Base-by-base conservation (phyloP, 192 early-diverging fungal species). In the Podila epigama region DNA sequence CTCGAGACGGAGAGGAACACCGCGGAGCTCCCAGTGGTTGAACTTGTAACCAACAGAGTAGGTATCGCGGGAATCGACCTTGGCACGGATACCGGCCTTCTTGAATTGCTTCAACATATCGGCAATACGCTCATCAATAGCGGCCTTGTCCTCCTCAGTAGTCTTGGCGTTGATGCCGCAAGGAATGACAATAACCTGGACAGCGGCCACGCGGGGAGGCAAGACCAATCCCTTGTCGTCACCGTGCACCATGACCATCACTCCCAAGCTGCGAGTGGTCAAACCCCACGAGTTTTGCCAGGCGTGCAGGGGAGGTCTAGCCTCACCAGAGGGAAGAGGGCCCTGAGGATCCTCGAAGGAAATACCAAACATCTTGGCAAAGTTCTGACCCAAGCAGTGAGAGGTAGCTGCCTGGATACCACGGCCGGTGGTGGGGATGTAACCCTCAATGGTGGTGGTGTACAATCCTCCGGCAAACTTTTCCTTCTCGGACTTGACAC, bases 221-320 rank as follows among this genome's bases (percentile, higher is more conserved):
- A 99, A 79, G 11, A 99, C 95, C 48, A 99, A 89, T 60, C 98
- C 98, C 89, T 97, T 96, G 85, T 99, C 90, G 80, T 99, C 98
- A 67, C 97, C 92, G 81, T 99, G 98, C 31, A 95, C 85, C 98
- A 99, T 99, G 44, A 98, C 96, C 95, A 98, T 96, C 39, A 96
- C 96, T 81, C 98, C 98, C 79, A 99, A 97, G 34, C 91, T 95
- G 60, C 98, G 93, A 41, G 98, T 99, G 53, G 97, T 92, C 51
- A 99, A 73, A 71, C 98, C 98, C 98, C 98, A 99, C 58, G 95
- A 97, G 86, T 97, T 98, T 86, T 99, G 98, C 94, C 96, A 98
- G 28, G 97, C 96, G 64, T 93, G 82, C 29, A 89, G 79, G 79
- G 94, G 89, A 60, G 85, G 86, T 65, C 86, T 84, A 59, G 87